Conservation (phyloP, 179 eudicot species). For the Silene vulgaris region DNA sequence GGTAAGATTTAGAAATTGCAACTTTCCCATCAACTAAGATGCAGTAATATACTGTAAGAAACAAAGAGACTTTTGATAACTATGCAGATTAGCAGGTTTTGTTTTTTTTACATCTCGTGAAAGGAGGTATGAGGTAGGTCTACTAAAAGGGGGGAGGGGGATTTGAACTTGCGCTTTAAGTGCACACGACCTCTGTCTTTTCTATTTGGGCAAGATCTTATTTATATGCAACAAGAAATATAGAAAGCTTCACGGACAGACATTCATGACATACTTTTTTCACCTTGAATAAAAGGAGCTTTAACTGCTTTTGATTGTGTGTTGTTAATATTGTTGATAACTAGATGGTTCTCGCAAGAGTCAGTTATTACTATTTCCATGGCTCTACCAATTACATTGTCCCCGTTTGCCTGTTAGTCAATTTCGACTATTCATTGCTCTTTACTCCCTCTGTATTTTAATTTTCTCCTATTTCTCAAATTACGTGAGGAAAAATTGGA, state of each 20-base stretch:
- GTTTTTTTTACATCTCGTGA: not conserved
- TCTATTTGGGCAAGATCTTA: not conserved
- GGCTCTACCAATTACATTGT: not conserved
- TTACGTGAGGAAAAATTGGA: too few relatives aligned
- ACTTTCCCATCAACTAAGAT: not conserved
- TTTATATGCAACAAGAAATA: not conserved
- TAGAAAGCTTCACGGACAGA: not conserved
- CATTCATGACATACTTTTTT: conserved; percentile 4
- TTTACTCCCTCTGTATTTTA: too few relatives aligned
- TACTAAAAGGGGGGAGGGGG: not conserved
- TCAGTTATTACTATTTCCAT: not conserved
- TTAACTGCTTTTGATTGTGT: not conserved
- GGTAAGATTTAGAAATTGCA: not conserved
- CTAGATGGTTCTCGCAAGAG: not conserved
- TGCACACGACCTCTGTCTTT: not conserved
- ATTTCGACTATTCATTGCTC: too few relatives aligned
- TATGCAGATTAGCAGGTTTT: not conserved
- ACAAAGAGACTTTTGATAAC: not conserved
- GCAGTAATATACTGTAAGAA: not conserved
- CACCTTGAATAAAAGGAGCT: not conserved
- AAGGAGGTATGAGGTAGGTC: not conserved
- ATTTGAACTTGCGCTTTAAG: not conserved
- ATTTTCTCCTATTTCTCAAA: too few relatives aligned
- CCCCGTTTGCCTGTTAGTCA: too few relatives aligned
- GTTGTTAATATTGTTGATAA: not conserved